A percentile compares a stretch with the other conserved stretches of the same genome.
phyloP scores from a whole-genome alignment of 2,329 filamentous ascomycete genomes.

The Elsinoe fawcettii region DNA sequence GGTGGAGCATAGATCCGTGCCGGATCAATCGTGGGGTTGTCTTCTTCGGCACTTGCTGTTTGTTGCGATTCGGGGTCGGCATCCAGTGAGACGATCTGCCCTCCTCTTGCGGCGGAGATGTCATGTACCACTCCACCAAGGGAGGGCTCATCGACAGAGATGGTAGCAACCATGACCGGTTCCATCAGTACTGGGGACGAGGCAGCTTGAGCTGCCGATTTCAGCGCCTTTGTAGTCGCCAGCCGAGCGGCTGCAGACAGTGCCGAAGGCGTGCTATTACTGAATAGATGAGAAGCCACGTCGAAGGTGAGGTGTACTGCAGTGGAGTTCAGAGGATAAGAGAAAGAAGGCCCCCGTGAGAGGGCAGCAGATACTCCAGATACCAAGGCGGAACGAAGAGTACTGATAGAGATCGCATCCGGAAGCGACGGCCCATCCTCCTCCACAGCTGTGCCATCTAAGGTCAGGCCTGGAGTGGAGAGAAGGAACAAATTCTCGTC shows the following conservation, averaged over 20 bases:
- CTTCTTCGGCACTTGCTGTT: conserved; percentile 25
- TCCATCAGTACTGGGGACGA: conserved; percentile 65
- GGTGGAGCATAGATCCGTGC: conserved; percentile 75
- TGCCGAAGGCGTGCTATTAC: conserved; percentile 59
- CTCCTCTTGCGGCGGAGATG: conserved; percentile 64
- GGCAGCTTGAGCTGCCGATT: conserved; percentile 48
- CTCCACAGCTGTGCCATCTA: conserved; percentile 34
- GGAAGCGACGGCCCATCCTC: conserved; percentile 45
- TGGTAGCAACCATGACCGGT: conserved; percentile 84
- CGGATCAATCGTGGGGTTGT: conserved; percentile 52
- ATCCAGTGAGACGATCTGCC: conserved; percentile 64
- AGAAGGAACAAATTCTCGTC: conserved; percentile 67
- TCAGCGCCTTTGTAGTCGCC: conserved; percentile 63
- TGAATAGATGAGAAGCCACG: conserved; percentile 54
- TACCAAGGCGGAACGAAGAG: conserved; percentile 51
- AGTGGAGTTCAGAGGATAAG: conserved; percentile 71
- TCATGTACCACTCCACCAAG: conserved; percentile 80
- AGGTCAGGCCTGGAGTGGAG: conserved; percentile 42
- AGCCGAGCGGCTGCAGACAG: conserved; percentile 59
- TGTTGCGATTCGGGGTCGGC: conserved; percentile 32
- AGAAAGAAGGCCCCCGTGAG: conserved; percentile 72
- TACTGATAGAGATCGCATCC: conserved; percentile 43
- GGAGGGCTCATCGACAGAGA: conserved; percentile 73
- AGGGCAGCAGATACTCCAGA: conserved; percentile 79
- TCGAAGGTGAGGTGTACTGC: conserved; percentile 64